These are phyloP conservation scores for Babjeviella inositovora DNA, from an alignment of 805 yeast genomes.

Conservation along the genomic window DNA sequence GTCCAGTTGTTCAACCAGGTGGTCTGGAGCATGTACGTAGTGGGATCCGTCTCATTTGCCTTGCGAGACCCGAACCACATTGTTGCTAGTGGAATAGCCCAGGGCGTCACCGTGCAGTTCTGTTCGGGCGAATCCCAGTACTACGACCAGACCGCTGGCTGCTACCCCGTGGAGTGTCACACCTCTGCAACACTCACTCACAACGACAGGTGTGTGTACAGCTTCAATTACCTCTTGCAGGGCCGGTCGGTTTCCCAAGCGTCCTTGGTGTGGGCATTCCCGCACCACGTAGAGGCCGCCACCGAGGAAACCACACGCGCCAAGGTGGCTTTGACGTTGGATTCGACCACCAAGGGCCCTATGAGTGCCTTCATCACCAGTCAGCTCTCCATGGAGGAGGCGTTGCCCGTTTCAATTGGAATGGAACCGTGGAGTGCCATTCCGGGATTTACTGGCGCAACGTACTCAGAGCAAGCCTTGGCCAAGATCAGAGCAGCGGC, in stretches of 20 bases:
- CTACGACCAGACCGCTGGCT: constrained; percentile 17
- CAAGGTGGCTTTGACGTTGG: constrained; percentile 17
- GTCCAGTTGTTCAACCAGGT: constrained; percentile 16
- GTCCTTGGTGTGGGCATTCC: constrained; percentile 29
- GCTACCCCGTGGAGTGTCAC: constrained; percentile 9
- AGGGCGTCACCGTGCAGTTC: constrained; percentile 10
- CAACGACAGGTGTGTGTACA: constrained; percentile 13
- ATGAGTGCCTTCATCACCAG: constrained; percentile 25
- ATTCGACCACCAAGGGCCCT: constrained; percentile 32
- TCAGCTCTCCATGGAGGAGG: constrained; percentile 21
- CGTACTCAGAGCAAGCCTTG: constrained; percentile 9
- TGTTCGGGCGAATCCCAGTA: constrained; percentile 11
- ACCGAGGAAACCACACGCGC: constrained; percentile 8
- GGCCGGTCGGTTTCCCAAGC: constrained; percentile 11
- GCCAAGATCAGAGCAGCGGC: constrained; percentile 14
- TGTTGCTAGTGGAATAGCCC: not conserved
- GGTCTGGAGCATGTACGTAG: constrained; percentile 20
- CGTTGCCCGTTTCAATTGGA: constrained; percentile 20
- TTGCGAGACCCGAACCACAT: constrained; percentile 2
- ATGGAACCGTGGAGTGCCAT: constrained; percentile 46
- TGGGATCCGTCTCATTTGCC: too few species aligned
- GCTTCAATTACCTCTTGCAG: constrained; percentile 10
- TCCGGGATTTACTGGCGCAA: constrained; percentile 12
- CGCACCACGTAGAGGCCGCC: constrained; percentile 29
- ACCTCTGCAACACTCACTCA: constrained; percentile 12